These are phyloP conservation scores for Ettlia oleoabundans DNA, from an alignment of 139 green algal species.

Conservation along the genomic window DNA sequence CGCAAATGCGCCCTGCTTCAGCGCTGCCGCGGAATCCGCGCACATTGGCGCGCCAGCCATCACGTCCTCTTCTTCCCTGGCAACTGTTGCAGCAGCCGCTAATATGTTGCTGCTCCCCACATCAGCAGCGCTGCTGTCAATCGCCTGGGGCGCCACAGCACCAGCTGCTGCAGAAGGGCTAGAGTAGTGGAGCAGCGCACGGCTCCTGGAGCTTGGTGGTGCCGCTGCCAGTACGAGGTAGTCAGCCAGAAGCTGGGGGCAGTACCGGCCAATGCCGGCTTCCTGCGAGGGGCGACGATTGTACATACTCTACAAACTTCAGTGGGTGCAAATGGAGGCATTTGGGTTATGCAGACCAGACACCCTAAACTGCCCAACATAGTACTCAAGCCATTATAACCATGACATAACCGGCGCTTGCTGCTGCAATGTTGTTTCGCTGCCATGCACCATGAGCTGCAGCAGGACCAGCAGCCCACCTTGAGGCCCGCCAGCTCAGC, in stretches of 20 bases:
- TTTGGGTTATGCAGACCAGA: background rate
- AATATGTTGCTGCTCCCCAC: too few species aligned
- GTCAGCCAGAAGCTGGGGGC: slow-evolving; percentile 52
- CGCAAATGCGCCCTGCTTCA: slow-evolving; percentile 46
- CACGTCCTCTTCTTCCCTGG: slow-evolving; percentile 20
- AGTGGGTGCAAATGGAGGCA: background rate
- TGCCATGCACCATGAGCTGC: too few species aligned
- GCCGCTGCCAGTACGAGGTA: slow-evolving; percentile 45
- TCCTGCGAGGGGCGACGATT: slow-evolving; percentile 3
- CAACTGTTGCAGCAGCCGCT: background rate
- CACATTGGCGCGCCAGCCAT: slow-evolving; percentile 14
- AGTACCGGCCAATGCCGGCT: slow-evolving; percentile 34
- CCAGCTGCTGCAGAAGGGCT: background rate
- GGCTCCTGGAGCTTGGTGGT: slow-evolving; percentile 9
- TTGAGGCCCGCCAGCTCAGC: slow-evolving; percentile 39
- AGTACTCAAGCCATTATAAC: background rate
- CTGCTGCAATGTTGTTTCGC: too few species aligned
- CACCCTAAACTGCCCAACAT: background rate
- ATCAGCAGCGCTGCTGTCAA: background rate
- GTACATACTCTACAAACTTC: too few species aligned
- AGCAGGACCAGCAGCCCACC: slow-evolving; percentile 5
- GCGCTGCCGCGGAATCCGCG: slow-evolving; percentile 5
- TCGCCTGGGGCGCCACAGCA: too few species aligned
- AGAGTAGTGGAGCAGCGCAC: slow-evolving; percentile 18
- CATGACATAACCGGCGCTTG: too few species aligned